Conservation (phyloP, 2,329 filamentous ascomycete species). For the Venturia asperata region DNA sequence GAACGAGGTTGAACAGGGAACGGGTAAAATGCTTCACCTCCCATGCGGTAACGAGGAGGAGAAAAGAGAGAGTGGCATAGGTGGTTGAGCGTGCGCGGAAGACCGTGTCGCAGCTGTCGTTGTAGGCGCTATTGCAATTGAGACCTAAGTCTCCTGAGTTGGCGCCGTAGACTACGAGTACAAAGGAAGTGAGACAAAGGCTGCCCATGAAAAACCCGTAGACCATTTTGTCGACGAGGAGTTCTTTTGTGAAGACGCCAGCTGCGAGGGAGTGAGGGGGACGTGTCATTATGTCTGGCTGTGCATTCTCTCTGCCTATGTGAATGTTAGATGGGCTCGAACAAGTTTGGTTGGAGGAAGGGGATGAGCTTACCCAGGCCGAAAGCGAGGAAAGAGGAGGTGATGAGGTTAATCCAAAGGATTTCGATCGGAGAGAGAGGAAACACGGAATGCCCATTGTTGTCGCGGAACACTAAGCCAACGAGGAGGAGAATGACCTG, state of each 20-base stretch:
- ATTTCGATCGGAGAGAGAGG: slow-evolving; percentile 80
- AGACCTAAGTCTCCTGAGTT: slow-evolving; percentile 52
- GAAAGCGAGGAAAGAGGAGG: slow-evolving; percentile 79
- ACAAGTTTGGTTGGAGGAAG: too few relatives aligned
- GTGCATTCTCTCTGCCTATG: slow-evolving; percentile 63
- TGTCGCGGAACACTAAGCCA: slow-evolving; percentile 74
- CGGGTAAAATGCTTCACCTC: slow-evolving; percentile 67
- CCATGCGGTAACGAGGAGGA: slow-evolving; percentile 72
- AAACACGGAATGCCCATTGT: slow-evolving; percentile 66
- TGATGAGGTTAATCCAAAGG: slow-evolving; percentile 92
- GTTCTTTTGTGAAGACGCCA: slow-evolving; percentile 71
- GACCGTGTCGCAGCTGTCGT: slow-evolving; percentile 50
- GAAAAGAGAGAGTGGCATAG: slow-evolving; percentile 67
- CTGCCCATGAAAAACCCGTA: slow-evolving; percentile 73
- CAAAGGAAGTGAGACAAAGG: slow-evolving; percentile 57
- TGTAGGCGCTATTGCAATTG: slow-evolving; percentile 55
- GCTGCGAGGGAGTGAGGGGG: slow-evolving; percentile 58
- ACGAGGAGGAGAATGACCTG: slow-evolving; percentile 76
- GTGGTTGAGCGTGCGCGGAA: slow-evolving; percentile 69
- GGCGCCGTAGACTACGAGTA: slow-evolving; percentile 56
- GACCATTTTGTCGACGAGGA: slow-evolving; percentile 71
- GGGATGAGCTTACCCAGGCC: slow-evolving; percentile 46
- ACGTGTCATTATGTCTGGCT: slow-evolving; percentile 69
- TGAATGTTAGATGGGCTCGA: too few relatives aligned
- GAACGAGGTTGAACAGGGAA: slow-evolving; percentile 58